A percentile compares a stretch with the other conserved stretches of the same genome.
Conservation (phyloP, 2,329 filamentous ascomycete species). For the Botrytis sinoallii region DNA sequence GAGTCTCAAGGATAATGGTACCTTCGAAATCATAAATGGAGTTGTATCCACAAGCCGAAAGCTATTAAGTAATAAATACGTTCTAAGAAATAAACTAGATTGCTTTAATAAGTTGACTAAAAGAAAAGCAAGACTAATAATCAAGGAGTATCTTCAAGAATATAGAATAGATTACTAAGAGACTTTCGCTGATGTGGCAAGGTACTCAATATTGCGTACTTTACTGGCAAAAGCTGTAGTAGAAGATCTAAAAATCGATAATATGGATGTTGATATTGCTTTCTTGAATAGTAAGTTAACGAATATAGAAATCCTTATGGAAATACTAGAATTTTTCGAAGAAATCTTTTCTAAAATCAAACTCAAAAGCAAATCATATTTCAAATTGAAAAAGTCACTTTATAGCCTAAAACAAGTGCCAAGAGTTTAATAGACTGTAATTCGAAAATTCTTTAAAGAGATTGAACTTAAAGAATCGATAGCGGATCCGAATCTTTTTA, state of each 20-base stretch:
- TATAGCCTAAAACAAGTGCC: neutral
- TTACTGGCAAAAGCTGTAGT: neutral
- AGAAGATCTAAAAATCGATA: neutral
- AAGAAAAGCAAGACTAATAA: too few species aligned
- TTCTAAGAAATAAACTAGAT: too few species aligned
- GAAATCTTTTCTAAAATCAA: neutral
- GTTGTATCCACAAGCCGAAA: too few species aligned
- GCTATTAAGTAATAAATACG: too few species aligned
- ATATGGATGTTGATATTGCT: neutral
- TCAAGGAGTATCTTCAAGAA: too few species aligned
- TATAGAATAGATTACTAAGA: too few species aligned
- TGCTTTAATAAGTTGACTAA: too few species aligned
- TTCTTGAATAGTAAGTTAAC: neutral
- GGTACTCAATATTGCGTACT: neutral
- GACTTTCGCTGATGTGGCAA: neutral
- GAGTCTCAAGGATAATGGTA: too few species aligned
- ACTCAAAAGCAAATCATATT: neutral
- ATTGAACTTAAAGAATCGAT: neutral
- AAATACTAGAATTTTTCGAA: neutral
- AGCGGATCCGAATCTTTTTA: neutral
- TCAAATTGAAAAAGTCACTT: neutral
- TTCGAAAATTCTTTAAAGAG: neutral
- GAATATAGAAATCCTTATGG: neutral
- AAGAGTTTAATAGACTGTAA: neutral
- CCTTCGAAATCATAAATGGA: too few species aligned